Base-by-base conservation (phyloP, 129 eudicot species). In the Apium graveolens region DNA sequence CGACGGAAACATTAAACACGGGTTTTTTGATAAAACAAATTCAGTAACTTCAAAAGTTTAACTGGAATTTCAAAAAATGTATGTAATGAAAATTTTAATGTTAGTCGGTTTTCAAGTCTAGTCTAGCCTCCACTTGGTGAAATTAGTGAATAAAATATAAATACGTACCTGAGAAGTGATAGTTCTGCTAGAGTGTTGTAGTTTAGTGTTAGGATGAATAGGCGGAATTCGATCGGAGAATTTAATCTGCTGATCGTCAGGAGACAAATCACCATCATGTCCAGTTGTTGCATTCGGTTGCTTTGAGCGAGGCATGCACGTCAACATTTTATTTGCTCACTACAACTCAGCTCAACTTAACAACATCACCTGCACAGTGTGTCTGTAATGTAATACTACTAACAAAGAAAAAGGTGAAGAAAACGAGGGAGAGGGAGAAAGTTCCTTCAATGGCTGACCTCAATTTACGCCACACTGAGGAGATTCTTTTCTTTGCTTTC, bases 251-350 rank as follows among this genome's bases (percentile, higher is more conserved):
- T 80, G 77, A 44, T 74, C 31, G 27, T 44, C 57, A 29, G 63
- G 73, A 35, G 62, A 76, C 38, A 55, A 29, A 4, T 57, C 66
- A 53, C 76, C 79, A 6, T 60, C 44, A 70, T 37, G 5, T 7
- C 37, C 45, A 7, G 74, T 35, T 0, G 74, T 81, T 6, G 75
- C 12, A 63, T 57, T 78, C 18, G 84, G 83, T 70, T 82, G 89
- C 74, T 86, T 86, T 10, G 86, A 73, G 39, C 89, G 86, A 48
- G 86, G 83, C 80, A 86, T 86, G 89, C 89, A 86, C 69, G 88
- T 83, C 24, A 86, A 80, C 89, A 86, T 86, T 46, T 51, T 74
- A 49, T 60, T 2, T 26, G 72, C 31, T 65, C 70, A 65, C 32
- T 13, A 5, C 17, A 20, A 3, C 11, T 62, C 70, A 26, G 37